These are phyloP conservation scores for Phytophthora idaei DNA, from an alignment of 352 stramenopile genomes.

Conservation along the genomic window DNA sequence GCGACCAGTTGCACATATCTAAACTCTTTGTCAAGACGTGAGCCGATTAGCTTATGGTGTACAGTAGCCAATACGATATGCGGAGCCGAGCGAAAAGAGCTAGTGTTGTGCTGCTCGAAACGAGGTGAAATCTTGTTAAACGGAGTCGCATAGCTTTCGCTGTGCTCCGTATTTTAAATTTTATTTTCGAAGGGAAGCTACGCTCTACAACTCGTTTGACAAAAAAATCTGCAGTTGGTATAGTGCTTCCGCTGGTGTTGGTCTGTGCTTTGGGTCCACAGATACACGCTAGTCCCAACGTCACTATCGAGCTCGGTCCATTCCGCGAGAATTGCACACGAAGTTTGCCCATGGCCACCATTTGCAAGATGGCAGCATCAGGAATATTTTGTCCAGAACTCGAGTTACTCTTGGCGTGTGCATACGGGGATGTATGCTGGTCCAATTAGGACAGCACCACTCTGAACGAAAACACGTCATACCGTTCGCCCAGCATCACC, in stretches of 20 bases:
- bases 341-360: conserved; percentile 26
- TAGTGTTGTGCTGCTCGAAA: conserved; percentile 2
- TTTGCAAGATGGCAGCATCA: conserved; percentile 14
- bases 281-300: conserved; percentile 35
- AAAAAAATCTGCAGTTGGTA: conserved; percentile 37
- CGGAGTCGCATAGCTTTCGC: too few species aligned
- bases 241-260: conserved; percentile 41
- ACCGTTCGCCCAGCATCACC: conserved; percentile 31
- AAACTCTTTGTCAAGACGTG: too few species aligned
- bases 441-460: conserved; percentile 45
- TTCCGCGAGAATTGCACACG: conserved; percentile 37
- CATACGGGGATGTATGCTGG: conserved; percentile 28
- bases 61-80: too few species aligned
- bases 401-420: conserved; percentile 27
- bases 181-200: too few species aligned
- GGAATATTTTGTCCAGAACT: conserved; percentile 28
- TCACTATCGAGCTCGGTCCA: background rate
- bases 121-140: too few species aligned
- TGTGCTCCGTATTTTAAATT: too few species aligned
- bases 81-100: too few species aligned
- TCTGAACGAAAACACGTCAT: conserved; percentile 47
- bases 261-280: conserved; percentile 34
- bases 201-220: conserved; percentile 5
- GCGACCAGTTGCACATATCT: too few species aligned
- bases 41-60: too few species aligned